These are phyloP conservation scores for Hypoxylon sp. DNA, from an alignment of 2,329 filamentous ascomycete species.

Conservation along the genomic window DNA sequence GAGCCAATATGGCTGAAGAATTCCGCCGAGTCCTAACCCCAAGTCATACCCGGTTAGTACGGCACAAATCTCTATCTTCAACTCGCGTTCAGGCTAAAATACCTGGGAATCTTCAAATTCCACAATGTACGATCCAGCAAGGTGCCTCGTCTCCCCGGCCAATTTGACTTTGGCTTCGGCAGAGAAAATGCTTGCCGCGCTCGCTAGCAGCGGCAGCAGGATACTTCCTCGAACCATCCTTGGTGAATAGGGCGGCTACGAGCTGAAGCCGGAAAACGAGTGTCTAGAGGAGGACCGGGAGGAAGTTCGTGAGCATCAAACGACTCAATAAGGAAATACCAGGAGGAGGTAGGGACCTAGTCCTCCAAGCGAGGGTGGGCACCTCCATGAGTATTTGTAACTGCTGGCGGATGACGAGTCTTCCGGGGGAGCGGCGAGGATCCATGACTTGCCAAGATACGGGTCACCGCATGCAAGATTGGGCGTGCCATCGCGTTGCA, in stretches of 20 bases:
- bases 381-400: constrained; percentile 46
- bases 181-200: constrained; percentile 46
- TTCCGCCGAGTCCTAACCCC: constrained; percentile 58
- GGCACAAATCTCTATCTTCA: neutral
- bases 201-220: constrained; percentile 50
- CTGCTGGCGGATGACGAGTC: constrained; percentile 8
- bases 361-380: constrained; percentile 25
- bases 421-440: constrained; percentile 19
- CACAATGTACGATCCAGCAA: constrained; percentile 67
- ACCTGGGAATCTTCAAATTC: constrained; percentile 67
- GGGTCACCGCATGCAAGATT: constrained; percentile 43
- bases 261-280: constrained; percentile 28
- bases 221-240: constrained; percentile 52
- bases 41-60: constrained; percentile 26
- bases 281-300: constrained; percentile 20
- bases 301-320: constrained; percentile 28
- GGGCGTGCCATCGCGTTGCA: constrained; percentile 38
- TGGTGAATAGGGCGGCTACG: constrained; percentile 11
- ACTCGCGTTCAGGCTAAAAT: constrained; percentile 45
- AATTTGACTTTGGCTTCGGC: constrained; percentile 47
- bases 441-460: constrained; percentile 27
- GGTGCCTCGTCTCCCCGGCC: constrained; percentile 45
- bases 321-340: constrained; percentile 29
- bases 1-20: constrained; percentile 58
- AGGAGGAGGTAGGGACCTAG: constrained; percentile 17